phyloP scores from a whole-genome alignment of 345 rosid genomes.

The Salix exigua region DNA sequence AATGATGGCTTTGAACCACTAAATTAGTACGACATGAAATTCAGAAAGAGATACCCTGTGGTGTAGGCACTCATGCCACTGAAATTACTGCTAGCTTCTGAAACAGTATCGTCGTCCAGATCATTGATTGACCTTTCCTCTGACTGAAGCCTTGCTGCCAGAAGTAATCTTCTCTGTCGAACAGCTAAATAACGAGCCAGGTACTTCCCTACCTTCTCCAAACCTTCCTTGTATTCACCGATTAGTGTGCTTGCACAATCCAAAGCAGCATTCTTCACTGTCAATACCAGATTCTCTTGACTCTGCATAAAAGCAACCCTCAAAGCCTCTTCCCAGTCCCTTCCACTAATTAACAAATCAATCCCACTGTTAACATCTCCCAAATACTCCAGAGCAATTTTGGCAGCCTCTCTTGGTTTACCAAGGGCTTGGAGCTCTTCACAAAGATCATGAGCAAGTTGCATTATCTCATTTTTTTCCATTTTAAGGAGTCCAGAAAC shows the following conservation, averaged over 20 bases:
- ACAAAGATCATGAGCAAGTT: conserved; percentile 75
- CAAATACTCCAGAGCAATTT: conserved; percentile 83
- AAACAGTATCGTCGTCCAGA: conserved; percentile 83
- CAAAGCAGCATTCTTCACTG: conserved; percentile 61
- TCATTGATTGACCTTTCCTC: conserved; percentile 64
- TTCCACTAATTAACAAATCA: conserved; percentile 63
- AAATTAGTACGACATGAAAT: neutral
- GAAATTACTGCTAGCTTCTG: conserved; percentile 83
- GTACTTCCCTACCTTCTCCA: conserved; percentile 89
- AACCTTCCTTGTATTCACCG: conserved; percentile 68
- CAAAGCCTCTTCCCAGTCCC: conserved; percentile 97
- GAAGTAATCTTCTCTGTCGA: conserved; percentile 84
- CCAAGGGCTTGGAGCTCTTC: conserved; percentile 96
- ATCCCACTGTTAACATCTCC: conserved; percentile 64
- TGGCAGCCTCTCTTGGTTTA: conserved; percentile 91
- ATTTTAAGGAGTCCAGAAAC: conserved; percentile 79
- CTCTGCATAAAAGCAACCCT: conserved; percentile 71
- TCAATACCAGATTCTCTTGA: conserved; percentile 52
- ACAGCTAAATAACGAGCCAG: conserved; percentile 93
- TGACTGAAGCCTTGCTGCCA: conserved; percentile 80
- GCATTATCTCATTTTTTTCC: conserved; percentile 60
- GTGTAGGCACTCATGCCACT: conserved; percentile 98
- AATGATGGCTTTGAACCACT: neutral
- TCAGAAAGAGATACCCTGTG: conserved; percentile 49
- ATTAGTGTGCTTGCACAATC: conserved; percentile 66